Evolutionary conservation across 371 early-diverging fungal genomes (phyloP), one percentile per base, ranked within the genome.

Genomic region (Apophysomyces variabilis): DNA sequence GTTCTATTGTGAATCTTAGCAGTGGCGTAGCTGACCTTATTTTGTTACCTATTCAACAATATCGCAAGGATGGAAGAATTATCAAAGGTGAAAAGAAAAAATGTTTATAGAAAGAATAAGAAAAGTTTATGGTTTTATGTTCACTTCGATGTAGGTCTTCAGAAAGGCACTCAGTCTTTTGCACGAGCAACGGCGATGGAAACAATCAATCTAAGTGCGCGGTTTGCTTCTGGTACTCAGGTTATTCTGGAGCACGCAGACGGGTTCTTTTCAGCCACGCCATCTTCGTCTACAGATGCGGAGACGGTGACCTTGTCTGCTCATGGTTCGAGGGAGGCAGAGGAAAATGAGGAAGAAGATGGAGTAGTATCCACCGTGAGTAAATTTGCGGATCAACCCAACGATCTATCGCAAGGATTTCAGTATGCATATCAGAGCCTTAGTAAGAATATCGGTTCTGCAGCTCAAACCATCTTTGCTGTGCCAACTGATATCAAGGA

Each of bases 11-110:
- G 18, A 98, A 96, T 66, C 58, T 98, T 35, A 93, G 98, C 7
- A 83, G 87, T 7, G 97, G 98, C 6, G 83, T 97, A n/a, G 94
- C 94, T 0, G 98, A 98, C 76, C 73, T 99, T 14, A 89, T 99
- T 0, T 74, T 95, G 4, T 72, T 98, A 60, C 99, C 99, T 0
- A 86, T 98, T 64, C 94, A 95, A 66, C 96, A 96, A 71, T 99
- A 96, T 71, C 87, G 90, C 58, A 89, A 90, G 68, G 97, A 99
- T 70, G 98, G 99, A 37, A 85, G 93, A 13, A 82, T 97, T 9
- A 85, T 96, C 50, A 87, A 90, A 64, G 97, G 92, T 72, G 72
- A 73, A 54, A n/a, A 37, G 13, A n/a, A 43, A 6, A 35, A 44
- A 16, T 26, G 16, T n/a, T 18, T 26, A 26, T 26, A 26, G 32